Base-by-base conservation (phyloP, 1,139 yeast species). In the Hanseniaspora sp. region DNA sequence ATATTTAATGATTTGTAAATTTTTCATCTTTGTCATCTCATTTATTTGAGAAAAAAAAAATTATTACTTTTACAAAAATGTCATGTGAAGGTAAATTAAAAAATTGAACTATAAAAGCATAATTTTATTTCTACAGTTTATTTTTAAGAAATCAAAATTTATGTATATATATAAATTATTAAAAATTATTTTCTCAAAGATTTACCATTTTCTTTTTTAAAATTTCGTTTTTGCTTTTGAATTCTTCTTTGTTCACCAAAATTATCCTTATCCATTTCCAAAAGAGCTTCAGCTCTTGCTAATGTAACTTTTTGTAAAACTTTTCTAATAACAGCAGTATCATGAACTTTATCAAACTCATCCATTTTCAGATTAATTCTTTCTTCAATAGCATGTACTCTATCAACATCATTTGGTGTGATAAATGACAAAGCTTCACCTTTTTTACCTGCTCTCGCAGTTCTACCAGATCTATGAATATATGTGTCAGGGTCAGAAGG, bases 391-490 rank as follows among this genome's bases (percentile, higher is more conserved):
- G 92, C 82, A 60, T 86, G 78, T 11, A 92, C 77, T 62, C 97
- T 76, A 31, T 75, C 77, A 17, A 92, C 83, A 64, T 92, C 98
- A 57, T 83, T 80, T 62, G 90, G 96, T 0, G 95, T 79, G 6
- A 92, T 83, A 57, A 92, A 75, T 13, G 94, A 79, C 3, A 83
- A 67, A 18, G 83, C 73, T 59, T 76, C 82, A 66, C 92, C 92
- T 55, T 73, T 72, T 63, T 95, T 76, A 6, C 97, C 97, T 4
- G 98, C 98, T 76, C 99, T 85, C n/a, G 98, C 99, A 18, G 98
- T 92, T 80, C 99, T 87, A 76, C 99, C 99, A n/a, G 90, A 95
- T 67, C 99, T 76, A 71, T 92, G 99, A 56, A 92, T 86, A 64
- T 85, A 94, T 67, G 90, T 96, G 67, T 92, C 97, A 0, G 98